These are phyloP conservation scores for Mycosphaerella sp. DNA, from an alignment of 2,329 filamentous ascomycete genomes.

Conservation along the genomic window DNA sequence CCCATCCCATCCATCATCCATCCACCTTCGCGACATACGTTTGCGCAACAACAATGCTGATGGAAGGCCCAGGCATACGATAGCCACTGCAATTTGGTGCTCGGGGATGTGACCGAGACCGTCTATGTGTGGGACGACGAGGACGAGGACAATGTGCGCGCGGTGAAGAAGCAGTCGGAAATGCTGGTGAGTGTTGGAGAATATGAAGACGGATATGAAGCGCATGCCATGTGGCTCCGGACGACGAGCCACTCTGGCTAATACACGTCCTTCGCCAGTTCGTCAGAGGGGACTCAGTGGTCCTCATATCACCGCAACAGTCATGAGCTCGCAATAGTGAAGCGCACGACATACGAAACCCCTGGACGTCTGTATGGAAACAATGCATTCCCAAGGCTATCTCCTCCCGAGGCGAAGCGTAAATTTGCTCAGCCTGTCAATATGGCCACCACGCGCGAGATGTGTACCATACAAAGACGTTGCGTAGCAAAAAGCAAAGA, in stretches of 20 bases:
- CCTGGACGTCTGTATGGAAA: neutral
- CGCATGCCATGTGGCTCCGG: too few species aligned
- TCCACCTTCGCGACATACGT: neutral
- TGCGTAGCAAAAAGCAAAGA: too few species aligned
- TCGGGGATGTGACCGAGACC: slow-evolving; percentile 95
- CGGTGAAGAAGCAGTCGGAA: slow-evolving; percentile 92
- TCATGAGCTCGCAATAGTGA: neutral
- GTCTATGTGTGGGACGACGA: slow-evolving; percentile 88
- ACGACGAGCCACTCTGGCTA: neutral
- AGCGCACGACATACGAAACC: neutral
- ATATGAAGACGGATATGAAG: neutral
- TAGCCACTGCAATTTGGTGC: slow-evolving; percentile 93
- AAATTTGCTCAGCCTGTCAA: too few species aligned
- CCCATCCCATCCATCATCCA: neutral
- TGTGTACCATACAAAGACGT: too few species aligned
- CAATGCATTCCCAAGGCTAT: too few species aligned
- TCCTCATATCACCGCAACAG: slow-evolving; percentile 43
- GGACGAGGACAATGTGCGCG: slow-evolving; percentile 71
- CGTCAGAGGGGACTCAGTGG: slow-evolving; percentile 45
- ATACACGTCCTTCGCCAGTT: neutral
- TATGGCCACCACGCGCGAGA: too few species aligned
- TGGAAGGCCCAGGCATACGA: slow-evolving; percentile 73
- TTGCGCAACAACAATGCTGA: slow-evolving; percentile 5
- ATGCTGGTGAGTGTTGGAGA: slow-evolving; percentile 55
- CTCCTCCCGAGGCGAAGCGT: too few species aligned